Conservation (phyloP, 2,329 filamentous ascomycete species). For the Penicillium fuscoglaucum region DNA sequence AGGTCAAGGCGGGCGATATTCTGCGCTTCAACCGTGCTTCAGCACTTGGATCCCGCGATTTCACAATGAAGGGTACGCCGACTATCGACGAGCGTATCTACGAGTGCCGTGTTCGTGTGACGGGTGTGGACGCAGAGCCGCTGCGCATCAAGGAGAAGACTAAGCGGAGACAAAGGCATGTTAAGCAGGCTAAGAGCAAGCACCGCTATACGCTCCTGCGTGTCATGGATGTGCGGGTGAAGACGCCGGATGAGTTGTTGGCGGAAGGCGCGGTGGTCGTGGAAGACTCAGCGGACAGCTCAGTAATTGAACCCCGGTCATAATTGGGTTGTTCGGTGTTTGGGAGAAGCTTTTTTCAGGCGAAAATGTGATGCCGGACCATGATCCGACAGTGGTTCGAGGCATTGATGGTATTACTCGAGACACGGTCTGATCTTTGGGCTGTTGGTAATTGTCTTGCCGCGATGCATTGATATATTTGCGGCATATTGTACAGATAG, state of each 20-base stretch:
- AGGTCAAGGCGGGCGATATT: conserved; percentile 76
- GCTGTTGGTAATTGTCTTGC: conserved; percentile 13
- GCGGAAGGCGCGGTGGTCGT: conserved; percentile 43
- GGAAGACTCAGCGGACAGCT: conserved; percentile 25
- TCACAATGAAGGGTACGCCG: conserved; percentile 78
- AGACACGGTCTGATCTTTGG: not conserved
- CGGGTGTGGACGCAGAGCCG: conserved; percentile 80
- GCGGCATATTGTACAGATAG: conserved; percentile 37
- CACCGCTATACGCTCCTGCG: conserved; percentile 82
- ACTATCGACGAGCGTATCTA: conserved; percentile 82
- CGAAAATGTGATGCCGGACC: conserved; percentile 3
- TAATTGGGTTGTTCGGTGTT: not conserved
- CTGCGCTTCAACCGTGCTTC: conserved; percentile 84
- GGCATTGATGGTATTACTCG: conserved; percentile 1
- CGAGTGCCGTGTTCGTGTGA: conserved; percentile 79
- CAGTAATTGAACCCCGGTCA: conserved; percentile 29
- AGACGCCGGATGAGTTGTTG: conserved; percentile 56
- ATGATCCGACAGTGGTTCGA: not conserved
- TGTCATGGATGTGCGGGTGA: conserved; percentile 77
- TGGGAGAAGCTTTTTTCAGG: not conserved
- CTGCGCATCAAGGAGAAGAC: conserved; percentile 77
- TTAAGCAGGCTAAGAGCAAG: conserved; percentile 81
- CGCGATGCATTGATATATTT: conserved; percentile 23
- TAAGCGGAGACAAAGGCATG: conserved; percentile 68
- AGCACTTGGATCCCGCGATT: conserved; percentile 81